A percentile compares a stretch with the other conserved stretches of the same genome.
Evolutionary conservation across 129 eudicot species (phyloP).

Genomic region (Artemisia argyi): DNA sequence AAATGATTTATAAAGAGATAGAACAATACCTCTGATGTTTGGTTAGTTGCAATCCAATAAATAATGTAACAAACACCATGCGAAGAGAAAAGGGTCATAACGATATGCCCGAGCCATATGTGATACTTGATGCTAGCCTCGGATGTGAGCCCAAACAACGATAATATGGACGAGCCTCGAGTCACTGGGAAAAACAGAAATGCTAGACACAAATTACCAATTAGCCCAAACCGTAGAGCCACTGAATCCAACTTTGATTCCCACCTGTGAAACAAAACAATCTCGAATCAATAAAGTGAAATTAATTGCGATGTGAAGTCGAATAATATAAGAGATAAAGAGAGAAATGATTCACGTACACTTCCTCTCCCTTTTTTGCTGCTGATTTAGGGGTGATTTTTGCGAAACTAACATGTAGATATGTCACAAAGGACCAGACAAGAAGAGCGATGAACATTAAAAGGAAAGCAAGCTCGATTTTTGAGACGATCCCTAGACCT

Average conservation of each 20-base stretch:
- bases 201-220: conserved; percentile 64
- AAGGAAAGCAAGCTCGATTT: conserved; percentile 66
- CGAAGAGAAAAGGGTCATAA: conserved; percentile 67
- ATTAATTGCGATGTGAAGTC: neutral
- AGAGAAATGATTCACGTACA: conserved; percentile 41
- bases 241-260: conserved; percentile 52
- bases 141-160: conserved; percentile 67
- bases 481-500: conserved; percentile 80
- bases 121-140: conserved; percentile 86
- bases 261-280: conserved; percentile 55
- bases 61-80: conserved; percentile 71
- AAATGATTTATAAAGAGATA: neutral
- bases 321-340: neutral
- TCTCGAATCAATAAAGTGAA: neutral
- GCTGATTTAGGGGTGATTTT: conserved; percentile 45
- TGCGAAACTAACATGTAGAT: conserved; percentile 43
- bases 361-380: conserved; percentile 46
- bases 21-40: conserved; percentile 52
- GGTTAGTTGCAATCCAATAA: conserved; percentile 59
- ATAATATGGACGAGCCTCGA: conserved; percentile 68
- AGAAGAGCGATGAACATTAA: conserved; percentile 76
- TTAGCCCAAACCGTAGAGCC: conserved; percentile 56
- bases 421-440: conserved; percentile 52
- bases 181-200: conserved; percentile 85
- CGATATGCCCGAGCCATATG: conserved; percentile 78